These are phyloP conservation scores for Crithidia thermophila DNA, from an alignment of 208 protist genomes.

Conservation along the genomic window DNA sequence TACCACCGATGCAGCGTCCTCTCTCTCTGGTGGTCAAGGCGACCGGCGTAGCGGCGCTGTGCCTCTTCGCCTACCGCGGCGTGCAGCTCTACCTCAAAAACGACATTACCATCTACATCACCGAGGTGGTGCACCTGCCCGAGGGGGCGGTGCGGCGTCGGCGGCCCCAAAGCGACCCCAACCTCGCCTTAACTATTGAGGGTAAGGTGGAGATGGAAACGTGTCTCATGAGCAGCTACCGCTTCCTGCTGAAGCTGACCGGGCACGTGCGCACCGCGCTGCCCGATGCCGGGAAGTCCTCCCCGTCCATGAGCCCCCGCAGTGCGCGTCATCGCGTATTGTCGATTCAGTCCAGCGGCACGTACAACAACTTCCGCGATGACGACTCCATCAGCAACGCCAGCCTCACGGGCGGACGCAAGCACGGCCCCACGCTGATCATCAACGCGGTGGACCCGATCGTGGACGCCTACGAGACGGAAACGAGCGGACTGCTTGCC, in stretches of 20 bases:
- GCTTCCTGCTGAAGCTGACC: conserved; percentile 69
- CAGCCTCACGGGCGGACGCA: conserved; percentile 10
- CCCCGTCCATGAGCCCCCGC: conserved; percentile 8
- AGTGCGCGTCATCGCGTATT: conserved; percentile 30
- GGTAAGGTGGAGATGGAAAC: conserved; percentile 75
- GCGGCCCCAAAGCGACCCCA: background rate
- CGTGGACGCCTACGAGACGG: conserved; percentile 35
- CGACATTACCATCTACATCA: conserved; percentile 72
- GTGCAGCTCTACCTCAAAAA: conserved; percentile 63
- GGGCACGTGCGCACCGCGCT: conserved; percentile 43
- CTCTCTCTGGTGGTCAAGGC: conserved; percentile 21
- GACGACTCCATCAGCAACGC: conserved; percentile 12
- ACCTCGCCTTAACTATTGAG: conserved; percentile 21
- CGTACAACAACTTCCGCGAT: conserved; percentile 24
- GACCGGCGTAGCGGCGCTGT: conserved; percentile 26
- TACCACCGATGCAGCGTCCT: conserved; percentile 12
- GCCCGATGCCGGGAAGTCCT: conserved; percentile 10
- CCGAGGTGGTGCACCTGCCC: conserved; percentile 77
- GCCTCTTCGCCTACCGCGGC: conserved; percentile 49
- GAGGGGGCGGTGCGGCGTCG: conserved; percentile 15
- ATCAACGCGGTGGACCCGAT: conserved; percentile 28
- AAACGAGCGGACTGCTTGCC: conserved; percentile 22
- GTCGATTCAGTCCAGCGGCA: conserved; percentile 27
- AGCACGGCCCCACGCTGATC: conserved; percentile 21
- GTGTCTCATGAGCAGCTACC: conserved; percentile 80